A percentile compares a stretch with the other conserved stretches of the same genome.
Conservation (phyloP, 208 protist genomes). For the Trypanosoma cruzi region DNA sequence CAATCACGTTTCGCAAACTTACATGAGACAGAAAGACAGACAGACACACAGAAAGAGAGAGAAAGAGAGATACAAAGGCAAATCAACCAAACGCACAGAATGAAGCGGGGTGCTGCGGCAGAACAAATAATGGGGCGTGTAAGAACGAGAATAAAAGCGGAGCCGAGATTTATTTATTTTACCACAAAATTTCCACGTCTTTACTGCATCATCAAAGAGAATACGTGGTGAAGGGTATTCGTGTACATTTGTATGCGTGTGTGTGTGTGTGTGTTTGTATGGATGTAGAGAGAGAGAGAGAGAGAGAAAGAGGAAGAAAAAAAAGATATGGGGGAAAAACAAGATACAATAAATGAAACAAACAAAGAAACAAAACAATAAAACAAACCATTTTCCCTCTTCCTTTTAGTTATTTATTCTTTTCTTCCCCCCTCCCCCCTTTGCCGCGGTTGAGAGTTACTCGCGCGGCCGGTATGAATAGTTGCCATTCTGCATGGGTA, state of each 20-base stretch:
- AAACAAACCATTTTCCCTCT: neutral
- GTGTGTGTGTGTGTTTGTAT: neutral
- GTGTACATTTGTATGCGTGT: neutral
- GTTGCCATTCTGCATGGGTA: conserved; percentile 22
- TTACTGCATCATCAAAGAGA: neutral
- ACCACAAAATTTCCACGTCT: neutral
- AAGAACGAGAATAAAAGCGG: neutral
- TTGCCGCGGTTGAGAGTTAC: neutral
- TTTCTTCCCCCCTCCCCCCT: neutral
- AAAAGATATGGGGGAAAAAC: too few relatives aligned
- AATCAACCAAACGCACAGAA: neutral
- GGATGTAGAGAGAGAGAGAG: neutral
- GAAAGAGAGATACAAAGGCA: neutral
- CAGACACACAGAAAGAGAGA: neutral
- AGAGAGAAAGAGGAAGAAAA: too few relatives aligned
- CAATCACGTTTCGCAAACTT: neutral
- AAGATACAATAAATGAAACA: neutral
- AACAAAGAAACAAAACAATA: neutral
- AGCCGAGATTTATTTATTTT: neutral
- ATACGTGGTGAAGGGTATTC: too few relatives aligned
- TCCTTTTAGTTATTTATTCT: conserved; percentile 5
- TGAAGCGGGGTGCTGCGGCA: neutral
- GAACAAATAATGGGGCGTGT: neutral
- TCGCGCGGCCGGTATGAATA: conserved; percentile 10
- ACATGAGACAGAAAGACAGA: too few relatives aligned